Percentiles rank a stretch among this genome's conserved stretches.
Evolutionary conservation across 2,329 filamentous ascomycete species (phyloP).

Genomic region (Camptophora hylomeconis): DNA sequence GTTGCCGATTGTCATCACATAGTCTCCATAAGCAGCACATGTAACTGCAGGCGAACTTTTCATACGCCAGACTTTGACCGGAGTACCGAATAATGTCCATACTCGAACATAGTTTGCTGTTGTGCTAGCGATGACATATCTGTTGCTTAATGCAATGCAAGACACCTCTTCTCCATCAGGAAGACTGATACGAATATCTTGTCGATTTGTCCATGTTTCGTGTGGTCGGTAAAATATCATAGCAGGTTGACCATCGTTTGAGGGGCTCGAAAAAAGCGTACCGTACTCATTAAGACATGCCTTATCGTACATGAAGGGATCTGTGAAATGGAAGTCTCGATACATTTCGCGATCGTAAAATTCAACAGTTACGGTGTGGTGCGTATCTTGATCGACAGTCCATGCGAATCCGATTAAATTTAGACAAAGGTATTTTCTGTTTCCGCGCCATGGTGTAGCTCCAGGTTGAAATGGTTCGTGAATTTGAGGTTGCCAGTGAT

Average conservation of each 20-base stretch:
- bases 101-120: conserved; percentile 78
- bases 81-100: conserved; percentile 84
- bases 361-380: conserved; percentile 89
- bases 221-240: conserved; percentile 94
- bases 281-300: conserved; percentile 59
- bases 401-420: conserved; percentile 92
- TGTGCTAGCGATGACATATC: conserved; percentile 81
- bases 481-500: conserved; percentile 48
- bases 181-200: conserved; percentile 82
- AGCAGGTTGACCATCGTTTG: conserved; percentile 51
- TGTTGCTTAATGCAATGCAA: conserved; percentile 81
- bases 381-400: conserved; percentile 89
- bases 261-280: conserved; percentile 7
- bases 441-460: conserved; percentile 89
- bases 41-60: conserved; percentile 85
- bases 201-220: conserved; percentile 84
- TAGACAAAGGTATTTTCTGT: conserved; percentile 82
- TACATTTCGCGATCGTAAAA: conserved; percentile 93
- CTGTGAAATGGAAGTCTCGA: conserved; percentile 93
- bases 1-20: conserved; percentile 92
- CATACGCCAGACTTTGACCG: conserved; percentile 76
- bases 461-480: conserved; percentile 87
- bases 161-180: conserved; percentile 75
- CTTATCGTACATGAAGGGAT: conserved; percentile 91
- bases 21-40: conserved; percentile 88